Base-by-base conservation (phyloP, 805 yeast species). In the Metschnikowia matae region DNA sequence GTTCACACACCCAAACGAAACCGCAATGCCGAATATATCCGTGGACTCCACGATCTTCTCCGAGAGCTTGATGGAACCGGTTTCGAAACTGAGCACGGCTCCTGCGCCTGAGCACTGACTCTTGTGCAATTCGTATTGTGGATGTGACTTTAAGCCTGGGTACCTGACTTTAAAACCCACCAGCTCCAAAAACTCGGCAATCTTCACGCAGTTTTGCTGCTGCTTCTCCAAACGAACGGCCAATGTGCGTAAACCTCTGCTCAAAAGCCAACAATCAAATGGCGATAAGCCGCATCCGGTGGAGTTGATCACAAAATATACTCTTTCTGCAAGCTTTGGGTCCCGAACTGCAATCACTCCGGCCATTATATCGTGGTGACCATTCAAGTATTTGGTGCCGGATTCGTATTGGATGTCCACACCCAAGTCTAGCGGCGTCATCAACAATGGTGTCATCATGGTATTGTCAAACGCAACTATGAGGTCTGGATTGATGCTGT, bases 311-410 rank as follows among this genome's bases (percentile, higher is more conserved):
- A 87, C 85, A 65, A 80, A 86, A 65, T 79, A 88, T 11, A 92
- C 59, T 40, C 80, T 73, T 48, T 87, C 84, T 15, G 90, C 92
- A 42, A 91, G 70, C 48, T 79, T 75, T 21, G 78, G 70, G 46
- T 75, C 75, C 54, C 84, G 78, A 26, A 86, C 82, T 21, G 96
- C 96, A 51, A 91, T 73, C 14, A 87, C 83, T 50, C 98, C 98
- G 21, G 96, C 97, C 98, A 91, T 91, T 60, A 91, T 81, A 66
- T 92, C 97, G 68, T 91, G 98, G 66, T 91, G 98, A 6, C 97
- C 97, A 61, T 90, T 87, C 58, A 91, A 74, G 64, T 88, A 91
- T 69, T 91, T 91, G 40, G 98, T 91, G 14, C 95, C 97, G 11
- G 92, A 84, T 66, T 91, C 98, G 66, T 91, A 92, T 50, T 88